Percentiles rank a stretch among this genome's conserved stretches.
These are phyloP conservation scores for Vinca minor DNA, from an alignment of 257 asterid species.

Conservation along the genomic window DNA sequence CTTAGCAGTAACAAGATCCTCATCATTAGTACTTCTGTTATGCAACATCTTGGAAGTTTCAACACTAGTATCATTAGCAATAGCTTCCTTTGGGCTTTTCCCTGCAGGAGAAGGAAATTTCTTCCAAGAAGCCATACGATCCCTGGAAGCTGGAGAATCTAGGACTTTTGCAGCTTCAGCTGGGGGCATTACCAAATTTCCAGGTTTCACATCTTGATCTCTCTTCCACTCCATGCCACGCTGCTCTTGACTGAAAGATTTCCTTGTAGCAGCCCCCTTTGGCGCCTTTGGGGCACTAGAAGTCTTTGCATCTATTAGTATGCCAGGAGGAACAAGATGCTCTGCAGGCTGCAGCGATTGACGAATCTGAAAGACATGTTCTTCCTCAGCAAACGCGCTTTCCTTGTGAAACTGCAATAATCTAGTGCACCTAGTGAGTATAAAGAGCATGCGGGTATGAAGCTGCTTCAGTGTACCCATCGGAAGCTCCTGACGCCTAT, in stretches of 20 bases:
- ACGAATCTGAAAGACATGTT: constrained; percentile 56
- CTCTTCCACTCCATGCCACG: constrained; percentile 58
- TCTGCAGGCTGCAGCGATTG: constrained; percentile 82
- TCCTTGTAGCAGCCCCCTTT: constrained; percentile 47
- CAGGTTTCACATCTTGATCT: constrained; percentile 35
- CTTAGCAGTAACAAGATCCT: constrained; percentile 53
- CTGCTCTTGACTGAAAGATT: constrained; percentile 90
- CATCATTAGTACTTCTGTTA: constrained; percentile 38
- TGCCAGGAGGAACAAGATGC: constrained; percentile 34
- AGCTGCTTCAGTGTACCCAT: constrained; percentile 87
- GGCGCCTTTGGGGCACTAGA: constrained; percentile 34
- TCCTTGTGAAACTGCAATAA: constrained; percentile 95
- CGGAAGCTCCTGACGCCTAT: constrained; percentile 95
- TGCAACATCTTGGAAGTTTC: constrained; percentile 44
- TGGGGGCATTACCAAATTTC: constrained; percentile 31
- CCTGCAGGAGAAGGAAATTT: constrained; percentile 68
- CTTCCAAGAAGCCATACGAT: constrained; percentile 88
- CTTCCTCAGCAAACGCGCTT: constrained; percentile 88
- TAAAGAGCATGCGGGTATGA: constrained; percentile 97
- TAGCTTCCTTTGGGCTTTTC: constrained; percentile 60
- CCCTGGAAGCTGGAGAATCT: constrained; percentile 49
- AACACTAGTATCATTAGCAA: constrained; percentile 29
- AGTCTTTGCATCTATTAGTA: constrained; percentile 35
- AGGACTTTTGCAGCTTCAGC: constrained; percentile 38
- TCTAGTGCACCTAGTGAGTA: constrained; percentile 95